A percentile compares a stretch with the other conserved stretches of the same genome.
phyloP scores from a whole-genome alignment of 1,284 basidiomycete species.

The Ganoderma meredithae region DNA sequence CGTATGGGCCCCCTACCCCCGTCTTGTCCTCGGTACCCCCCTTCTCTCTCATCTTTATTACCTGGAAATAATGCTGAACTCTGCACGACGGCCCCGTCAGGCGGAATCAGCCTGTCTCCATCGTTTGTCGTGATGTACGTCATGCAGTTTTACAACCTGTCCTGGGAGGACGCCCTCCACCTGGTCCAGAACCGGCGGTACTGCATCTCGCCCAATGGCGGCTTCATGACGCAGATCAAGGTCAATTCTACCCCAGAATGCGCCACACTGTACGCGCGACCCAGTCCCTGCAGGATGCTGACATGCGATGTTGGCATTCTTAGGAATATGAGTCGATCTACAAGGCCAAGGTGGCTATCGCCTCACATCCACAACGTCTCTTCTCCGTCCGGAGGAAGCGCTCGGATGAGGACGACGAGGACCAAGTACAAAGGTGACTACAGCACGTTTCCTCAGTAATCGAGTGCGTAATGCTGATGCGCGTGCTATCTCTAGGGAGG shows the following conservation, averaged over 20 bases:
- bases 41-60: not conserved
- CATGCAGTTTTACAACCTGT: constrained; percentile 83
- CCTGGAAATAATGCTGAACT: not conserved
- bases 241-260: constrained; percentile 47
- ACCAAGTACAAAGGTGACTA: constrained; percentile 56
- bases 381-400: constrained; percentile 68
- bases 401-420: constrained; percentile 69
- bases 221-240: constrained; percentile 89
- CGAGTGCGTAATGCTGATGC: not conserved
- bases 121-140: constrained; percentile 93
- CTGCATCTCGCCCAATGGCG: constrained; percentile 88
- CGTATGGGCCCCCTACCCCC: not conserved
- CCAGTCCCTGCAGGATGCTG: not conserved
- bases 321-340: constrained; percentile 93
- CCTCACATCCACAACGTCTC: constrained; percentile 57
- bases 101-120: constrained; percentile 88
- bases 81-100: constrained; percentile 45
- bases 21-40: too few relatives aligned
- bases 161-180: constrained; percentile 86
- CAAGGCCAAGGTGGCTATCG: constrained; percentile 73
- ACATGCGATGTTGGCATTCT: not conserved
- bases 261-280: not conserved
- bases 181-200: constrained; percentile 90
- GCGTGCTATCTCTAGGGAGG: constrained; percentile 27
- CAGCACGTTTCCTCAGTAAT: not conserved